These are phyloP conservation scores for Neohortaea acidophila DNA, from an alignment of 495 filamentous ascomycete genomes.

Conservation along the genomic window DNA sequence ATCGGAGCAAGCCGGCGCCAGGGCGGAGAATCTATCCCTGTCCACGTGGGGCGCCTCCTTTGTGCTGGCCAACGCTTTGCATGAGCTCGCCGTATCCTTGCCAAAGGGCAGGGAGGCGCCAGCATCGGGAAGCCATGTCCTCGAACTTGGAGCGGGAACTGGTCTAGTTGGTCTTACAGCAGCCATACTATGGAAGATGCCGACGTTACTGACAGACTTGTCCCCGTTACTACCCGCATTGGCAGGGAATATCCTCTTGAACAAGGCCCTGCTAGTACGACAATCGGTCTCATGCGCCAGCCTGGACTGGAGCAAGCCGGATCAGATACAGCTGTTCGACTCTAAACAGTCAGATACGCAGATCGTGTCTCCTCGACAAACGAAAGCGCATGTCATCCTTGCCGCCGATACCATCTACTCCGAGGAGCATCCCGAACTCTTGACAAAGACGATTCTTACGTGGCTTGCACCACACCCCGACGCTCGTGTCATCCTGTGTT, in stretches of 20 bases:
- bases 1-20: background rate
- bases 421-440: conserved; percentile 17
- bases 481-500: conserved; percentile 14
- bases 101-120: background rate
- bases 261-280: conserved; percentile 1
- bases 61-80: conserved; percentile 11
- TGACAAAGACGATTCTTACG: conserved; percentile 6
- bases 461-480: conserved; percentile 4
- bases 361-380: background rate
- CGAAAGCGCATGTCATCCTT: conserved; percentile 8
- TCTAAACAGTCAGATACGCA: too few species aligned
- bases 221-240: conserved; percentile 6
- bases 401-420: conserved; percentile 15
- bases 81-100: conserved; percentile 1
- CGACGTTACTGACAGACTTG: conserved; percentile 13
- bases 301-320: conserved; percentile 15
- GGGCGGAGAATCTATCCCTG: conserved; percentile 14
- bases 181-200: conserved; percentile 5
- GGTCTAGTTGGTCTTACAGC: conserved; percentile 17
- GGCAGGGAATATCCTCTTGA: conserved; percentile 11
- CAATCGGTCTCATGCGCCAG: conserved; percentile 3
- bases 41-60: conserved; percentile 13
- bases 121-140: background rate
- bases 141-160: conserved; percentile 18
- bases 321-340: background rate